Percentiles rank a stretch among this genome's conserved stretches.
Conservation (phyloP, 306 rosid genomes). For the Urtica urens region DNA sequence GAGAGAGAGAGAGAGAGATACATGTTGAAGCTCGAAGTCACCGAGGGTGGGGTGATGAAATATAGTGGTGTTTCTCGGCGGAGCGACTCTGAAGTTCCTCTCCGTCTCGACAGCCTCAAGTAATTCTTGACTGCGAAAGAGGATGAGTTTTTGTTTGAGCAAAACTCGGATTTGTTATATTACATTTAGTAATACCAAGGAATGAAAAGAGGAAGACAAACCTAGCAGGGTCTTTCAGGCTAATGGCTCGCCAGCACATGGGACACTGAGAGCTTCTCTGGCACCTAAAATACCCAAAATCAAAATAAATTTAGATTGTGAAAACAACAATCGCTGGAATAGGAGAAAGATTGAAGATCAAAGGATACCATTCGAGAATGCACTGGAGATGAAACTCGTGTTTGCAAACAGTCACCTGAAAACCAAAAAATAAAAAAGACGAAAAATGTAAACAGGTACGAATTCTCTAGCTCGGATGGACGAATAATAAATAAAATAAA, state of each 20-base stretch:
- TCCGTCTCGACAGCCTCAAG: constrained; percentile 73
- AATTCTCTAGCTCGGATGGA: too few relatives aligned
- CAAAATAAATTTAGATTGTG: background rate
- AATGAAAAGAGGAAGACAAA: constrained; percentile 16
- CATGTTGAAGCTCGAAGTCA: constrained; percentile 57
- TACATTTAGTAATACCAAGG: background rate
- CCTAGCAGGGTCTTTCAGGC: constrained; percentile 82
- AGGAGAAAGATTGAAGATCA: background rate
- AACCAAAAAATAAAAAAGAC: constrained; percentile 13
- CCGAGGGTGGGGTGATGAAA: constrained; percentile 59
- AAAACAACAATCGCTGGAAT: too few relatives aligned
- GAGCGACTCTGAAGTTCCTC: constrained; percentile 42
- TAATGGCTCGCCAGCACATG: constrained; percentile 84
- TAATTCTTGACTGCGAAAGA: constrained; percentile 69
- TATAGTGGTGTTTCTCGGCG: constrained; percentile 52
- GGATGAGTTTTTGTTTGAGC: too few relatives aligned
- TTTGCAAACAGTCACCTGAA: constrained; percentile 69
- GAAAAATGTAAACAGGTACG: background rate
- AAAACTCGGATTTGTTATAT: background rate
- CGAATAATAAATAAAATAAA: too few relatives aligned
- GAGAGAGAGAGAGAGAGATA: constrained; percentile 32
- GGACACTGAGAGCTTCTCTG: constrained; percentile 96
- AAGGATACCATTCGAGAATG: constrained; percentile 82
- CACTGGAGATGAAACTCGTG: constrained; percentile 97
- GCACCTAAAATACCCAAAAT: constrained; percentile 36